phyloP scores from a whole-genome alignment of 257 asterid species.

The Forsythia viridissima region DNA sequence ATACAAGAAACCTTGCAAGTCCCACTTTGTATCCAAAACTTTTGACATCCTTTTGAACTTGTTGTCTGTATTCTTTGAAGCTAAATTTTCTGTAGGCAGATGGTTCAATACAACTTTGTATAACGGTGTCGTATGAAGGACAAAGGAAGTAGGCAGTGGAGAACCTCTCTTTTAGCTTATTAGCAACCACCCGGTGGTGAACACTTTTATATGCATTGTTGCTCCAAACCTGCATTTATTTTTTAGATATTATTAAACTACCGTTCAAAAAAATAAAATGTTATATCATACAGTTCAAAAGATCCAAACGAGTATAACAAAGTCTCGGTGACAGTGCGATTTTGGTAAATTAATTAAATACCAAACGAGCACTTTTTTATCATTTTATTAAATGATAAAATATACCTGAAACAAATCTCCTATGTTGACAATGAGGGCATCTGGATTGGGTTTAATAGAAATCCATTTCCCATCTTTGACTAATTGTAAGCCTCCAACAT shows the following conservation, averaged over 20 bases:
- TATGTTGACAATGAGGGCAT: constrained; percentile 71
- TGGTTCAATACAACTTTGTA: constrained; percentile 38
- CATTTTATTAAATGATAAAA: background rate
- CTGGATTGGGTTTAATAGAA: constrained; percentile 75
- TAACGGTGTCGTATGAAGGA: constrained; percentile 54
- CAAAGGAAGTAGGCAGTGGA: constrained; percentile 71
- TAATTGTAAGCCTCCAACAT: constrained; percentile 78
- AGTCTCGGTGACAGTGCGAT: too few relatives aligned
- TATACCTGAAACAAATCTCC: constrained; percentile 89
- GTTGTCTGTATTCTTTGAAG: constrained; percentile 56
- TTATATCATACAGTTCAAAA: too few relatives aligned
- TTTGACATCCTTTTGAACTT: constrained; percentile 56
- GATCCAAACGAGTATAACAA: too few relatives aligned
- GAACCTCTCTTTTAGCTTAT: constrained; percentile 57
- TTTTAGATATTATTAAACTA: background rate
- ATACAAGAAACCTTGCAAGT: constrained; percentile 47
- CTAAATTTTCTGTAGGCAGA: constrained; percentile 47
- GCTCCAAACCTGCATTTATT: constrained; percentile 70
- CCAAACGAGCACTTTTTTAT: background rate
- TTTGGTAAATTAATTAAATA: too few relatives aligned
- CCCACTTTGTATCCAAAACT: constrained; percentile 63
- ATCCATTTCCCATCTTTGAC: constrained; percentile 75
- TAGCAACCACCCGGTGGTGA: constrained; percentile 62
- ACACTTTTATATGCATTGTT: constrained; percentile 62
- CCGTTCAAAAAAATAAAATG: too few relatives aligned